A percentile compares a stretch with the other conserved stretches of the same genome.
These are phyloP conservation scores for Lasiodiplodia citricola DNA, from an alignment of 2,329 filamentous ascomycete species.

Conservation along the genomic window DNA sequence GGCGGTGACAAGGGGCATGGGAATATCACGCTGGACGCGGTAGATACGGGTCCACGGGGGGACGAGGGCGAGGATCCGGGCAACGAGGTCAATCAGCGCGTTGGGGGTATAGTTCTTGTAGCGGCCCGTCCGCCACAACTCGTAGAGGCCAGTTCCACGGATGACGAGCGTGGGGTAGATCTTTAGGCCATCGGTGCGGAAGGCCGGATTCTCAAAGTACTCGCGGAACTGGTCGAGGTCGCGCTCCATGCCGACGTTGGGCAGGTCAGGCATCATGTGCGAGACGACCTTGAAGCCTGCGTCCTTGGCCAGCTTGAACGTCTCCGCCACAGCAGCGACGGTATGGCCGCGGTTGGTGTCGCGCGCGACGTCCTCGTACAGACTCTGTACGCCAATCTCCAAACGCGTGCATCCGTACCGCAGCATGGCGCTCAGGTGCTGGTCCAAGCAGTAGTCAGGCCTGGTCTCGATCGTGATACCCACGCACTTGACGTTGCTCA, in stretches of 20 bases:
- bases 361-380: slow-evolving; percentile 97
- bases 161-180: slow-evolving; percentile 99
- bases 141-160: slow-evolving; percentile 92
- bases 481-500: slow-evolving; percentile 97
- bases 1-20: slow-evolving; percentile 99
- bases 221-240: slow-evolving; percentile 96
- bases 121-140: slow-evolving; percentile 93
- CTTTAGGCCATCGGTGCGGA: slow-evolving; percentile 95
- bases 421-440: slow-evolving; percentile 94
- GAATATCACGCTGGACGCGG: slow-evolving; percentile 96
- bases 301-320: slow-evolving; percentile 96
- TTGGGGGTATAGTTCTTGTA: slow-evolving; percentile 99
- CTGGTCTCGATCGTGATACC: slow-evolving; percentile 98
- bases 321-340: slow-evolving; percentile 92
- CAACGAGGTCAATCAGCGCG: slow-evolving; percentile 91
- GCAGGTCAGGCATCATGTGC: slow-evolving; percentile 99
- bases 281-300: slow-evolving; percentile 98
- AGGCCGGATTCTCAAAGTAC: slow-evolving; percentile 96
- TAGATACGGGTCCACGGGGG: slow-evolving; percentile 99
- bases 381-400: slow-evolving; percentile 92
- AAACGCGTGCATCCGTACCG: slow-evolving; percentile 96
- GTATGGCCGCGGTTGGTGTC: slow-evolving; percentile 98
- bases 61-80: slow-evolving; percentile 91
- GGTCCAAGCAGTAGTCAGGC: slow-evolving; percentile 94
- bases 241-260: slow-evolving; percentile 97